phyloP scores from a whole-genome alignment of 73 alveolate species.

The Paramecium pentaurelia region DNA sequence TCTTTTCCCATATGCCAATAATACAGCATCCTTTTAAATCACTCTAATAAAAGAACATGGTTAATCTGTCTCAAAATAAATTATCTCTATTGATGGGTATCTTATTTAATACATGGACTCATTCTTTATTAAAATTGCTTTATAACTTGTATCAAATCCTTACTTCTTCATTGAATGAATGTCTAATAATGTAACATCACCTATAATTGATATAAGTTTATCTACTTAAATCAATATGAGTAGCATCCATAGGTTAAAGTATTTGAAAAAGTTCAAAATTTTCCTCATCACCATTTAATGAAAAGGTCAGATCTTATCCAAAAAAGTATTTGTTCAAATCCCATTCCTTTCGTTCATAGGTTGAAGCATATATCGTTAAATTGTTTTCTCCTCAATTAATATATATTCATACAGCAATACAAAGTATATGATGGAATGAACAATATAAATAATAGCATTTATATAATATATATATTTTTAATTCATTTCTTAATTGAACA shows the following conservation, averaged over 20 bases:
- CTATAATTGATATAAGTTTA: neutral
- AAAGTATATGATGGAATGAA: neutral
- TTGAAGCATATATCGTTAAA: neutral
- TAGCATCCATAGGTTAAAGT: neutral
- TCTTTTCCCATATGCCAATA: neutral
- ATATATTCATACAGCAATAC: neutral
- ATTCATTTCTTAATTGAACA: conserved; percentile 37
- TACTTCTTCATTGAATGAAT: neutral
- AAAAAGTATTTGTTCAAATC: neutral
- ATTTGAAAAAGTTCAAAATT: neutral
- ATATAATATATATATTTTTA: neutral
- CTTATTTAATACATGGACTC: neutral
- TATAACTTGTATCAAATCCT: neutral
- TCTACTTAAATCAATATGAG: neutral
- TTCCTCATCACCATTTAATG: neutral
- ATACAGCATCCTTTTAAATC: neutral
- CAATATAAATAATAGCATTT: neutral
- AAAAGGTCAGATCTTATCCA: neutral
- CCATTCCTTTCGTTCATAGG: neutral
- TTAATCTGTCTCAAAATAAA: neutral
- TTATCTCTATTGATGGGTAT: neutral
- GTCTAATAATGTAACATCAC: neutral
- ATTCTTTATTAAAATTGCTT: neutral
- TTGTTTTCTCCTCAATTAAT: neutral
- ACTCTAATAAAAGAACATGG: neutral